Evolutionary conservation across 2,329 filamentous ascomycete genomes (phyloP).

Genomic region (Alternaria burnsii): DNA sequence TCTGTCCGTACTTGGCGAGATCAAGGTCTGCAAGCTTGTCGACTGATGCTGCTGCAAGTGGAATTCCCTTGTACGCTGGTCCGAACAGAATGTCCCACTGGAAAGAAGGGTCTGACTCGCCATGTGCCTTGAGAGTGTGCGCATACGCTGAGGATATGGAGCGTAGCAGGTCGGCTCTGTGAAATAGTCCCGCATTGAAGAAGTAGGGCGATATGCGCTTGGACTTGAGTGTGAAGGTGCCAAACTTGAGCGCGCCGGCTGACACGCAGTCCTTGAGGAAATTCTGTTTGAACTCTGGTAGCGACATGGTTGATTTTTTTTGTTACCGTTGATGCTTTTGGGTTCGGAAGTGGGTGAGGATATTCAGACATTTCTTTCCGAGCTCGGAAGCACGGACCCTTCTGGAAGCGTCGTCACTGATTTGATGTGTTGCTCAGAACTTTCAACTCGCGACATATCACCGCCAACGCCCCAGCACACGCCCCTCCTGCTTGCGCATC

Average conservation of each 20-base stretch:
- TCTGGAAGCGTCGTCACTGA: slow-evolving; percentile 20
- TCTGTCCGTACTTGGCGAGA: slow-evolving; percentile 68
- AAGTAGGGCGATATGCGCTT: slow-evolving; percentile 93
- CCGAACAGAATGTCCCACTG: slow-evolving; percentile 87
- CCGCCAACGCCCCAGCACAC: slow-evolving; percentile 22
- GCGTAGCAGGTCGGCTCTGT: slow-evolving; percentile 78
- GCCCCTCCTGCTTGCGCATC: slow-evolving; percentile 43
- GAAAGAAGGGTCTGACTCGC: slow-evolving; percentile 54
- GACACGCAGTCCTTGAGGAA: slow-evolving; percentile 75
- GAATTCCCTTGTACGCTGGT: slow-evolving; percentile 97
- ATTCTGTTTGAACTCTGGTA: slow-evolving; percentile 65
- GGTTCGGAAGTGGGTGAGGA: slow-evolving; percentile 12
- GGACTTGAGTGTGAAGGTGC: slow-evolving; percentile 89
- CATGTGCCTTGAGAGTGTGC: slow-evolving; percentile 61
- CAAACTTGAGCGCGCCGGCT: slow-evolving; percentile 79
- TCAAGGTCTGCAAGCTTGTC: slow-evolving; percentile 78
- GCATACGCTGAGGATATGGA: slow-evolving; percentile 86
- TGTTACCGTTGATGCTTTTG: neutral
- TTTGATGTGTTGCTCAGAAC: slow-evolving; percentile 31
- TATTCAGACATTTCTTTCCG: slow-evolving; percentile 33
- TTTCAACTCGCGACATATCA: slow-evolving; percentile 25
- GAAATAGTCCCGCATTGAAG: slow-evolving; percentile 94
- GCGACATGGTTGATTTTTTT: slow-evolving; percentile 22
- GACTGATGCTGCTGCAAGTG: slow-evolving; percentile 79
- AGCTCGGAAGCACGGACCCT: slow-evolving; percentile 39